phyloP scores from a whole-genome alignment of 2,329 filamentous ascomycete species.

The Colletotrichum coccodes region DNA sequence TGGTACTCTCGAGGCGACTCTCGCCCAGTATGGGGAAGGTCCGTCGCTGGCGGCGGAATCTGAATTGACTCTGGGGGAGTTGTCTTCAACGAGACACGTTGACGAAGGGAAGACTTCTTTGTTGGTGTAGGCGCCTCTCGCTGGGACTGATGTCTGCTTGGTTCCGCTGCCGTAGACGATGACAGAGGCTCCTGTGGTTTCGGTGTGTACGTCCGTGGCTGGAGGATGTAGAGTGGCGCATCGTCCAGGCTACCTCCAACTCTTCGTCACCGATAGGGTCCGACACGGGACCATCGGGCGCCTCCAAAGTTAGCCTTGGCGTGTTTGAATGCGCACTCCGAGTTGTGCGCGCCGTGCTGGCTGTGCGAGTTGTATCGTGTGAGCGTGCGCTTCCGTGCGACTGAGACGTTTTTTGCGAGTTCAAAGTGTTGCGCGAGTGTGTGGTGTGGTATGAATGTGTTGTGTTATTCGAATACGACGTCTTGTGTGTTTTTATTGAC shows the following conservation, averaged over 20 bases:
- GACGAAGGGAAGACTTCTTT: constrained; percentile 56
- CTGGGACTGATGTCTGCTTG: constrained; percentile 29
- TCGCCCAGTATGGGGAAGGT: constrained; percentile 44
- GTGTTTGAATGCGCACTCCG: constrained; percentile 7
- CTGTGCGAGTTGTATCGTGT: constrained; percentile 2
- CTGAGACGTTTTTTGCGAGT: background rate
- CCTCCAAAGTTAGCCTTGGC: constrained; percentile 27
- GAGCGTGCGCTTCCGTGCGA: background rate
- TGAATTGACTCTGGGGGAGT: constrained; percentile 63
- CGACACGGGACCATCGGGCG: constrained; percentile 16
- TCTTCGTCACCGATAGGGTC: constrained; percentile 9
- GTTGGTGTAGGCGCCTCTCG: constrained; percentile 43
- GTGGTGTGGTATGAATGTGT: constrained; percentile 16
- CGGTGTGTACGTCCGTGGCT: constrained; percentile 68
- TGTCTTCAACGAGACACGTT: constrained; percentile 64
- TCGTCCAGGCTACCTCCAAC: constrained; percentile 41
- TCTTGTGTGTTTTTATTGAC: constrained; percentile 11
- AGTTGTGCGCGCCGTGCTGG: constrained; percentile 2
- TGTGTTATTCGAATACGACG: background rate
- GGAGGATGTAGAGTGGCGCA: constrained; percentile 61
- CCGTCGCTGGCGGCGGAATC: constrained; percentile 55
- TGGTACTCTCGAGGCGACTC: constrained; percentile 21
- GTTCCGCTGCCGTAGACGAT: constrained; percentile 53
- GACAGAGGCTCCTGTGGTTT: constrained; percentile 58
- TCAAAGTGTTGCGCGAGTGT: constrained; percentile 20